phyloP scores from a whole-genome alignment of 2,329 filamentous ascomycete genomes.

The Neofusicoccum sp. region DNA sequence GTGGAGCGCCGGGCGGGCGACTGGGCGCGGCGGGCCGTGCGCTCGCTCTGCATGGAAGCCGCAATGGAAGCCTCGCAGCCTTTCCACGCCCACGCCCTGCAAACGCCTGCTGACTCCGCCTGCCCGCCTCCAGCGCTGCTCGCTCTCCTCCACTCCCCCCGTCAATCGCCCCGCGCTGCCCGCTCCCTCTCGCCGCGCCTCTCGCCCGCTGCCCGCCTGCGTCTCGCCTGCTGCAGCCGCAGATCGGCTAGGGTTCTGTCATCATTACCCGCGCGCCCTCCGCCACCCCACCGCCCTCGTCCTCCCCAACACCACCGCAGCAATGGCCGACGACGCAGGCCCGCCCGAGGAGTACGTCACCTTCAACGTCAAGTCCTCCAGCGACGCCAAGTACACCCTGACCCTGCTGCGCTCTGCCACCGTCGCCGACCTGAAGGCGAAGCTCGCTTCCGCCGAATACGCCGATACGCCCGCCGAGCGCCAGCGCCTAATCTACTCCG shows the following conservation, averaged over 20 bases:
- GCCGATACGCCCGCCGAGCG: slow-evolving; percentile 86
- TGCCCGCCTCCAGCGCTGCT: slow-evolving; percentile 10
- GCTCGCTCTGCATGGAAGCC: slow-evolving; percentile 15
- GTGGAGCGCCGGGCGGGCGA: background rate
- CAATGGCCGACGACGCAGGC: slow-evolving; percentile 67
- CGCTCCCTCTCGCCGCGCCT: background rate
- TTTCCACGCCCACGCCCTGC: background rate
- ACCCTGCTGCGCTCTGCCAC: slow-evolving; percentile 77
- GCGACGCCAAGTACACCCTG: slow-evolving; percentile 80
- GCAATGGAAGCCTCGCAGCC: slow-evolving; percentile 17
- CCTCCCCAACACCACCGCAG: slow-evolving; percentile 24
- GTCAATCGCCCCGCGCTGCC: background rate
- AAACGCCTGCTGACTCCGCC: slow-evolving; percentile 15
- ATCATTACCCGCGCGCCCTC: slow-evolving; percentile 6
- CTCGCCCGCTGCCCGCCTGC: background rate
- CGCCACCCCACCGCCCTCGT: slow-evolving; percentile 15
- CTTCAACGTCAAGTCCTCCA: slow-evolving; percentile 98
- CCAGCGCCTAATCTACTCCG: slow-evolving; percentile 96
- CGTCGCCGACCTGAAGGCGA: slow-evolving; percentile 85
- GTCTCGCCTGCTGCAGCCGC: background rate
- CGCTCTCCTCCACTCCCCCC: background rate
- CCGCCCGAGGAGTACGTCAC: slow-evolving; percentile 75
- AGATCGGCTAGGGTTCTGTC: slow-evolving; percentile 1
- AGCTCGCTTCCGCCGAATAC: slow-evolving; percentile 77
- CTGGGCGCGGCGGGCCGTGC: slow-evolving; percentile 5